phyloP scores from a whole-genome alignment of 306 rosid genomes.

The Quillaja saponaria region DNA sequence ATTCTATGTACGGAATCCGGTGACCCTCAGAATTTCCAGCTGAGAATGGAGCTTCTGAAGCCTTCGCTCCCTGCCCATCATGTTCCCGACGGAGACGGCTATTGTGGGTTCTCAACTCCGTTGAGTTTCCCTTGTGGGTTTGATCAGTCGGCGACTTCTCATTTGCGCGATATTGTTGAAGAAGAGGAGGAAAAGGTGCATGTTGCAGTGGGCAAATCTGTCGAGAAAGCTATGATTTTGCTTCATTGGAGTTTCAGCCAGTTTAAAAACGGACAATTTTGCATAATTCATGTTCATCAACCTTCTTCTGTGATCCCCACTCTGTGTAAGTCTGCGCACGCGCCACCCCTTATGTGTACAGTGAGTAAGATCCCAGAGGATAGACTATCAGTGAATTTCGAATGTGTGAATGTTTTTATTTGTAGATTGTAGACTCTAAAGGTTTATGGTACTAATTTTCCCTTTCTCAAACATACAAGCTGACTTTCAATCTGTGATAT shows the following conservation, averaged over 20 bases:
- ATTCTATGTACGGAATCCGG: neutral
- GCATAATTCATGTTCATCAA: conserved; percentile 65
- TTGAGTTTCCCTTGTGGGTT: conserved; percentile 27
- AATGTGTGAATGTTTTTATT: neutral
- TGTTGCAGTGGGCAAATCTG: conserved; percentile 73
- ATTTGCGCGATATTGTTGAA: conserved; percentile 34
- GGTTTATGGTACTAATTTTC: too few species aligned
- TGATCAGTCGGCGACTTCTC: conserved; percentile 29
- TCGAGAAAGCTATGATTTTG: conserved; percentile 51
- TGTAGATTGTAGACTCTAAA: neutral
- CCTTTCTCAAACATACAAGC: neutral
- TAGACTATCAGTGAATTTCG: neutral
- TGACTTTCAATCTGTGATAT: neutral
- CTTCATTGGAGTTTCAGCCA: conserved; percentile 62
- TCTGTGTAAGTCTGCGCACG: conserved; percentile 45
- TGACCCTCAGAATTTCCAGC: neutral
- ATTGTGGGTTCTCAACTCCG: conserved; percentile 43
- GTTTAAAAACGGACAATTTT: conserved; percentile 46
- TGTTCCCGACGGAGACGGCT: conserved; percentile 18
- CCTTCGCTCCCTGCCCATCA: conserved; percentile 45
- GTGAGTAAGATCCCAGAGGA: neutral
- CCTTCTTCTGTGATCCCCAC: conserved; percentile 81
- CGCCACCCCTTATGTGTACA: neutral
- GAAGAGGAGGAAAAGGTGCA: conserved; percentile 40
- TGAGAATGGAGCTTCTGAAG: conserved; percentile 61